Base-by-base conservation (phyloP, 2,329 filamentous ascomycete genomes). In the Arachnopeziza araneosa region DNA sequence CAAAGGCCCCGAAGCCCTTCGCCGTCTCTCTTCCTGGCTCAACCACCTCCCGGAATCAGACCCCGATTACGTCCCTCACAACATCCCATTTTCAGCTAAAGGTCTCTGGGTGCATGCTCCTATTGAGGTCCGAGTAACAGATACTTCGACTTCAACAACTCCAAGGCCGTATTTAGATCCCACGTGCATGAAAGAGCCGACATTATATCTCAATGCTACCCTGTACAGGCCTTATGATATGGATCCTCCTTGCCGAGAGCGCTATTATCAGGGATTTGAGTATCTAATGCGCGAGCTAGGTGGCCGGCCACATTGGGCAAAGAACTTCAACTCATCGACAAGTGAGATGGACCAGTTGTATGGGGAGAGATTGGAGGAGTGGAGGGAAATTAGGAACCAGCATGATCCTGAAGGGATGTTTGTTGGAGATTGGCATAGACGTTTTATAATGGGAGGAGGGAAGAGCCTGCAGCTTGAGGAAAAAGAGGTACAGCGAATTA, bases 231-330 rank as follows among this genome's bases (percentile, higher is more conserved):
- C 92, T 0, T 95, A 96, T 72, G 79, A 83, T 68, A 80, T 80
- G 61, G 90, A 96, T 68, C 91, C 92, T 10, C 89, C 90, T 0
- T 93, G 89, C 69, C 83, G 80, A 57, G 80, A 81, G 57, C 83
- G 89, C 53, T 96, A 96, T 78, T 96, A 96, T 74, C 82, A 93
- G 74, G 92, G 88, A 1, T 96, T 96, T 66, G 92, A 96, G 74
- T 93, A 88, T 80, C 79, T 96, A 52, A 96, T 96, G 92, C 86
- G 85, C 61, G 89, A 96, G 52, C 78, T 96, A 67, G 90, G 88
- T 56, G 92, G 88, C 9, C 83, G 83, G 52, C 92, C 92, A 21
- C 92, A 96, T 75, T 96, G 92, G 90, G 92, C 92, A 8, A 96
- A 96, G 81, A 96, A 96, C 73, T 96, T 96, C 74, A 78, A 80